Base-by-base conservation (phyloP, 2,329 filamentous ascomycete genomes). In the Cercospora berteroae region DNA sequence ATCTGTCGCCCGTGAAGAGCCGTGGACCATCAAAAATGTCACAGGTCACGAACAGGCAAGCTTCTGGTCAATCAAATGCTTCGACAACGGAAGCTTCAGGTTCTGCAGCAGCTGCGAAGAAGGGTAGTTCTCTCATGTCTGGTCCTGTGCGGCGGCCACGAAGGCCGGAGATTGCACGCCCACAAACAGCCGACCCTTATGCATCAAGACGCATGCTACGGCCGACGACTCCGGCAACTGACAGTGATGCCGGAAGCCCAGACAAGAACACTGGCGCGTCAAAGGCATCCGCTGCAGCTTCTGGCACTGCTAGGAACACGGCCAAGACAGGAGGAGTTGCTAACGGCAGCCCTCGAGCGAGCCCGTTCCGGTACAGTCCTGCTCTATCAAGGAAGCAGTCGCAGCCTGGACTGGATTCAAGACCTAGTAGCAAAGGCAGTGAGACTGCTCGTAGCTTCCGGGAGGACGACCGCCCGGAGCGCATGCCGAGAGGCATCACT, bases 91-190 rank as follows among this genome's bases (percentile, higher is more conserved):
- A 74, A 25, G 64, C 70, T 55, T 62, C 74, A 6, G 69, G 66
- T 8, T 70, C 74, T n/a, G 70, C 69, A n/a, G 67, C 71, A 67
- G 77, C 77, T 10, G 76, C 77, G 8, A 77, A 76, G 36, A 79
- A 81, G 64, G 74, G 74, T 66, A 76, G 73, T 33, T 82, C 82
- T 5, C 73, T 89, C 10, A 86, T 87, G 73, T 85, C 86, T 55
- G 88, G 86, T 16, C 87, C 87, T 23, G 84, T 88, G 70, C 82
- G 88, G 60, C 84, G 84, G 63, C 84, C 82, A 23, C 77, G 81
- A 60, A 71, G 77, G 69, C 81, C 82, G 27, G 83, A 85, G 65
- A 71, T 83, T 18, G 75, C 78, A 70, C 77, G 84, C 60, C 84
- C 85, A 25, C 83, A 83, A 39, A 86, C 84, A 12, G 84, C 86